Evolutionary conservation across 257 asterid genomes (phyloP), one percentile per base, ranked within the genome.

Genomic region (Solanum chilense): DNA sequence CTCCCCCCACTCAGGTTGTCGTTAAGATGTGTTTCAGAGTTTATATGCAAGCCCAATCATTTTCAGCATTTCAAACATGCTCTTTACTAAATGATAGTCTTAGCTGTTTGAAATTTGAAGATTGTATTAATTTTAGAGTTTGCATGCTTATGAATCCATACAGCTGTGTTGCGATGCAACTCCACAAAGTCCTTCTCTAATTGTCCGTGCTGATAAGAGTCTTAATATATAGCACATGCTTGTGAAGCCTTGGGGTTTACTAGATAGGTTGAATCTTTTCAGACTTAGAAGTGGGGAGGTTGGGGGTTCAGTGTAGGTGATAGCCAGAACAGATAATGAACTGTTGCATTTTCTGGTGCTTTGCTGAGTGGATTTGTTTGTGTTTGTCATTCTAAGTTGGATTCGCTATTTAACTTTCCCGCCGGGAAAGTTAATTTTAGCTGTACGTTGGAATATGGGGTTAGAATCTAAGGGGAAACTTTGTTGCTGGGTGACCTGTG

Each of bases 1-100:
- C 95, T 73, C 92, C 84, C 31, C 92, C 95, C 89, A 78, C 92
- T 91, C 97, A 93, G 96, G 99, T 95, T 90, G 87, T 90, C 68
- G n/a, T 15, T 52, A 20, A 21, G 78, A 37, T 9, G 7, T 47
- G 9, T 76, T 76, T 76, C 39, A 76, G 23, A 42, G 62, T 76
- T 42, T 45, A 76, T 44, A 44, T 77, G 64, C 84, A 44, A 15
- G n/a, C 62, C 9, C 84, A 44, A 77, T 44, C 64, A 44, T 25
- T 76, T 76, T 77, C 64, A 14, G 39, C 41, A 77, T 77, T 25
- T 77, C 20, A 25, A 25, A 44, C 47, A 4, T 62, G 1, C 5
- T 20, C 27, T 25, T 25, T 45, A 27, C 27, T 35, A 25, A 44
- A 45, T 85, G 41, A 68, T 42, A 45, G 60, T 85, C 58, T 62